Evolutionary conservation across 2,329 filamentous ascomycete genomes (phyloP).

Genomic region (Colletotrichum musicola): DNA sequence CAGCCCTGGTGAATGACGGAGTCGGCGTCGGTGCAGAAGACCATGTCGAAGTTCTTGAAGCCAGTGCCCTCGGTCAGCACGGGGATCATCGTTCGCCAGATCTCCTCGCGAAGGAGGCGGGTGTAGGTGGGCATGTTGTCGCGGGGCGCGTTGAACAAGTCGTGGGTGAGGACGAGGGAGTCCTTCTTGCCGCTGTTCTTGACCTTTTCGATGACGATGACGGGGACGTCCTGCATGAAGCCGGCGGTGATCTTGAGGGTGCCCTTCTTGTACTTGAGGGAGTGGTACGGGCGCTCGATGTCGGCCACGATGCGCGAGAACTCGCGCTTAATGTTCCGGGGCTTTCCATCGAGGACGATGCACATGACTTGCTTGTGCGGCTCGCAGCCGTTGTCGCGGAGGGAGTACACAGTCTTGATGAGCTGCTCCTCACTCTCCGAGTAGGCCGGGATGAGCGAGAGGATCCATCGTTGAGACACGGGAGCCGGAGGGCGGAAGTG

Average conservation of each 20-base stretch:
- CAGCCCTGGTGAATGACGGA: constrained; percentile 22
- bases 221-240: constrained; percentile 23
- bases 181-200: constrained; percentile 25
- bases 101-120: no score
- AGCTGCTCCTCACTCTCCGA: constrained; percentile 25
- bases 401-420: constrained; percentile 23
- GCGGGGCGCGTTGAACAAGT: constrained; percentile 2
- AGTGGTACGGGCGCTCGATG: constrained; percentile 23
- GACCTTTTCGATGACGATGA: constrained; percentile 24
- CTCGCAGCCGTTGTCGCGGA: constrained; percentile 17
- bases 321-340: constrained; percentile 13
- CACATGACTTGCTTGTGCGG: constrained; percentile 22
- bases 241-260: constrained; percentile 15
- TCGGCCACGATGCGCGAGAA: constrained; percentile 22
- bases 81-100: background rate
- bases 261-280: constrained; percentile 19
- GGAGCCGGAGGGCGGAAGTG: constrained; percentile 17
- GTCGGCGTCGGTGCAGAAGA: constrained; percentile 23
- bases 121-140: no score
- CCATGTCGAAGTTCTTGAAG: constrained; percentile 20
- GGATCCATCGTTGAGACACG: constrained; percentile 16
- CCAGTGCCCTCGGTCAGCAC: constrained; percentile 8
- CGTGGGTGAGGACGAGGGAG: constrained; percentile 18
- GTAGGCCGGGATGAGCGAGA: constrained; percentile 21
- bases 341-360: constrained; percentile 19